These are phyloP conservation scores for Boletus subparvulus DNA, from an alignment of 768 basidiomycete genomes.

Conservation along the genomic window DNA sequence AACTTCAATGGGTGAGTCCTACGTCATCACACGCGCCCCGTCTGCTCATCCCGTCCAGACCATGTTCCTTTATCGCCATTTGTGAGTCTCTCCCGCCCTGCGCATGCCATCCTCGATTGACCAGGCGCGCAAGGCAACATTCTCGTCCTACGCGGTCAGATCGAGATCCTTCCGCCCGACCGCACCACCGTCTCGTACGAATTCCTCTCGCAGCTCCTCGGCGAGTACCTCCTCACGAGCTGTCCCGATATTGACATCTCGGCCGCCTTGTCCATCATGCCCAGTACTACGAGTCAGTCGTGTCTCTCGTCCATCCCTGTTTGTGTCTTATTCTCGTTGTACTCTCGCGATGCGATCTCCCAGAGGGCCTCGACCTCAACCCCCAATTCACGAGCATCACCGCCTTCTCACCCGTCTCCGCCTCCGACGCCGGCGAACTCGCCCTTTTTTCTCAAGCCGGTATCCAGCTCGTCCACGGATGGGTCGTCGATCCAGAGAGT, in stretches of 20 bases:
- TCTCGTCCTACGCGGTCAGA: slow-evolving; percentile 80
- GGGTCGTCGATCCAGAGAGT: slow-evolving; percentile 52
- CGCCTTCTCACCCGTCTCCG: slow-evolving; percentile 62
- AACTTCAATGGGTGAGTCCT: slow-evolving; percentile 78
- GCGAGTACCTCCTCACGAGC: slow-evolving; percentile 69
- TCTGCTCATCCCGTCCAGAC: slow-evolving; percentile 45
- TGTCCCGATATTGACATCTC: slow-evolving; percentile 42
- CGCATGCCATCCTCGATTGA: neutral
- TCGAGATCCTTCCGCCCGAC: slow-evolving; percentile 64
- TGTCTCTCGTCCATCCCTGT: neutral
- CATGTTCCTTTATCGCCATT: slow-evolving; percentile 89
- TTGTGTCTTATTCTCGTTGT: neutral
- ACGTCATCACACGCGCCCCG: neutral
- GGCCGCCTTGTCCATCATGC: slow-evolving; percentile 37
- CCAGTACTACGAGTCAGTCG: slow-evolving; percentile 71
- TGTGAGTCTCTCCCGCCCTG: slow-evolving; percentile 42
- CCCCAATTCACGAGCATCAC: slow-evolving; percentile 72
- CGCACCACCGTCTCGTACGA: slow-evolving; percentile 80
- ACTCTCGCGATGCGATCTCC: neutral
- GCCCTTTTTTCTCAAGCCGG: slow-evolving; percentile 82
- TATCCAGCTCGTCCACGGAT: slow-evolving; percentile 84
- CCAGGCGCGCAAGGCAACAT: slow-evolving; percentile 64
- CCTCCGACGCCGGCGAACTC: slow-evolving; percentile 69
- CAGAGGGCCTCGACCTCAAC: slow-evolving; percentile 89
- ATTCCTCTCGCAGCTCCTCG: slow-evolving; percentile 79